A percentile compares a stretch with the other conserved stretches of the same genome.
These are phyloP conservation scores for Setaria viridis DNA, from an alignment of 202 grass and related monocot species.

Conservation along the genomic window DNA sequence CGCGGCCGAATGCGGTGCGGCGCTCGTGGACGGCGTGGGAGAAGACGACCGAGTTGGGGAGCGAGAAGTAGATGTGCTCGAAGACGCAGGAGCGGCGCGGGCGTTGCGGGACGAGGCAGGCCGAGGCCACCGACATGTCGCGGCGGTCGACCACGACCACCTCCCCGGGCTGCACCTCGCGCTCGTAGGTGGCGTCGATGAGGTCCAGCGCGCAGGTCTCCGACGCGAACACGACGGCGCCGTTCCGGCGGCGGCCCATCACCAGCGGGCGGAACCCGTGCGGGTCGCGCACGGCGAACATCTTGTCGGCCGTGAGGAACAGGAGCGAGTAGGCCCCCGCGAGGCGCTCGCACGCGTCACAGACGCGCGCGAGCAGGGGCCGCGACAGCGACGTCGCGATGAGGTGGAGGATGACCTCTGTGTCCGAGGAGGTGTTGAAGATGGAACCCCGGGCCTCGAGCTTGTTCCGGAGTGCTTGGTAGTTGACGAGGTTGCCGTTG, in stretches of 20 bases:
- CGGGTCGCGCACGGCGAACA: constrained; percentile 77
- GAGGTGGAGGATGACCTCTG: constrained; percentile 75
- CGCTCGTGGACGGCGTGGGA: constrained; percentile 71
- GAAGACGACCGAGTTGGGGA: constrained; percentile 74
- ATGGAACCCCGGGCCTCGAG: constrained; percentile 69
- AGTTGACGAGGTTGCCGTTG: constrained; percentile 83
- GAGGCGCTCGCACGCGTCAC: constrained; percentile 61
- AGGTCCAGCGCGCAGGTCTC: constrained; percentile 85
- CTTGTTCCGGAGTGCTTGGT: constrained; percentile 56
- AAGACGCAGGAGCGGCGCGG: constrained; percentile 69
- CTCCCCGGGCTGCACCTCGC: constrained; percentile 81
- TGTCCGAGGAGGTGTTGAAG: constrained; percentile 75
- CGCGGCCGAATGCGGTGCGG: constrained; percentile 67
- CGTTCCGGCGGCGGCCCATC: constrained; percentile 62
- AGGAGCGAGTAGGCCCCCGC: constrained; percentile 67
- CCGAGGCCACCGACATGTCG: constrained; percentile 56
- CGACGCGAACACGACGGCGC: constrained; percentile 70
- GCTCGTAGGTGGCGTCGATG: constrained; percentile 74
- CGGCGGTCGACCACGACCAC: constrained; percentile 68
- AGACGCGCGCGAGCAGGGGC: constrained; percentile 60
- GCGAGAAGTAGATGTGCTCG: constrained; percentile 78
- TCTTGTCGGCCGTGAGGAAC: constrained; percentile 60
- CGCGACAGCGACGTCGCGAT: constrained; percentile 61
- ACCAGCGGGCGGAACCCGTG: constrained; percentile 79
- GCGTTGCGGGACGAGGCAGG: constrained; percentile 55